These are phyloP conservation scores for Tulasnella calospora DNA, from an alignment of 768 basidiomycete species.

Conservation along the genomic window DNA sequence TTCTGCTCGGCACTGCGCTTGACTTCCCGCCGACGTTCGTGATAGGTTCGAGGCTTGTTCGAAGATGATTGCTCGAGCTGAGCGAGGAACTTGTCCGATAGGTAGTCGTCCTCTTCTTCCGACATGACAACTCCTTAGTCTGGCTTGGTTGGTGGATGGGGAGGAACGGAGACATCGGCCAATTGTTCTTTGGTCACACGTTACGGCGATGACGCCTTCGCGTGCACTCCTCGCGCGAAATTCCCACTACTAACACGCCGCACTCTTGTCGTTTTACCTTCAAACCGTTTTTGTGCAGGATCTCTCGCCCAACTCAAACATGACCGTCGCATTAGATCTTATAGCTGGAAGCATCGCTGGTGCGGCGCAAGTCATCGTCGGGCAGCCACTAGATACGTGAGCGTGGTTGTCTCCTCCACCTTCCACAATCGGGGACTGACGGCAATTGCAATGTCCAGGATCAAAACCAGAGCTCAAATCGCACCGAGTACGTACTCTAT, in stretches of 20 bases:
- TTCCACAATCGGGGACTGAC: neutral
- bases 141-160: neutral
- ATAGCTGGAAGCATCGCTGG: conserved; percentile 84
- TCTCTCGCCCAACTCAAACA: neutral
- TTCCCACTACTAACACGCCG: neutral
- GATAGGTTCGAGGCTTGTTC: conserved; percentile 48
- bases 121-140: conserved; percentile 46
- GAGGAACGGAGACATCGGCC: neutral
- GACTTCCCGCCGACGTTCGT: conserved; percentile 64
- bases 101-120: conserved; percentile 76
- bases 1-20: conserved; percentile 52
- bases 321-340: conserved; percentile 47
- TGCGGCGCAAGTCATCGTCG: conserved; percentile 92
- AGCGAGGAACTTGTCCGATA: conserved; percentile 78
- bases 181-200: neutral
- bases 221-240: neutral
- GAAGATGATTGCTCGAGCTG: conserved; percentile 36
- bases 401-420: neutral
- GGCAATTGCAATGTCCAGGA: conserved; percentile 43
- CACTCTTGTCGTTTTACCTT: neutral
- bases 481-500: conserved; percentile 56
- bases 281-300: neutral
- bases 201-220: neutral
- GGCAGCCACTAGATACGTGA: conserved; percentile 78
- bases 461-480: conserved; percentile 85